Conservation (phyloP, 495 filamentous ascomycete genomes). For the Daldinia concentrica region DNA sequence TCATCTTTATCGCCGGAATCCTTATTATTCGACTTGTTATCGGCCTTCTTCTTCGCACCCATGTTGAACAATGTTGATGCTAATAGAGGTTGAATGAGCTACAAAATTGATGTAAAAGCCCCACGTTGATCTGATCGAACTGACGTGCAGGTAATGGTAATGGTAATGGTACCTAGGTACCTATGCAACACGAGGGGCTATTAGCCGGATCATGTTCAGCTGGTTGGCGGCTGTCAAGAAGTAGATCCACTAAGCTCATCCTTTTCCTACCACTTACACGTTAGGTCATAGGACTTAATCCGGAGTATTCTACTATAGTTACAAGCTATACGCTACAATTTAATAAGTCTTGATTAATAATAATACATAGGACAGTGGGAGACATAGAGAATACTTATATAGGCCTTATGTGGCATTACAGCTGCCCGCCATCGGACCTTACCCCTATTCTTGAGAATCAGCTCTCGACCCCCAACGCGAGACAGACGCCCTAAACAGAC, state of each 20-base stretch:
- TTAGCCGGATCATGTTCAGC: neutral
- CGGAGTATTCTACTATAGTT: neutral
- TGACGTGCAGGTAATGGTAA: conserved; percentile 7
- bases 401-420: neutral
- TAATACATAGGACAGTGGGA: neutral
- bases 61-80: conserved; percentile 25
- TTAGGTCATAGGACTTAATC: neutral
- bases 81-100: conserved; percentile 19
- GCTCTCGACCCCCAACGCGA: neutral
- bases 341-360: neutral
- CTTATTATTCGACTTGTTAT: conserved; percentile 56
- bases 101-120: conserved; percentile 14
- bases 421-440: neutral
- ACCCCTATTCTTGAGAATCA: conserved; percentile 1
- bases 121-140: conserved; percentile 23
- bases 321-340: neutral
- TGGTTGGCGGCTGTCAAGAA: neutral
- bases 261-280: neutral
- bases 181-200: conserved; percentile 3
- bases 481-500: conserved; percentile 41
- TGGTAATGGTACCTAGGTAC: too few relatives aligned
- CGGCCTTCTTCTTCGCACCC: conserved; percentile 46
- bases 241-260: neutral
- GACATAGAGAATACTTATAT: neutral
- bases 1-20: conserved; percentile 58